Base-by-base conservation (phyloP, 1,284 basidiomycete genomes). In the Inonotus hispidus region DNA sequence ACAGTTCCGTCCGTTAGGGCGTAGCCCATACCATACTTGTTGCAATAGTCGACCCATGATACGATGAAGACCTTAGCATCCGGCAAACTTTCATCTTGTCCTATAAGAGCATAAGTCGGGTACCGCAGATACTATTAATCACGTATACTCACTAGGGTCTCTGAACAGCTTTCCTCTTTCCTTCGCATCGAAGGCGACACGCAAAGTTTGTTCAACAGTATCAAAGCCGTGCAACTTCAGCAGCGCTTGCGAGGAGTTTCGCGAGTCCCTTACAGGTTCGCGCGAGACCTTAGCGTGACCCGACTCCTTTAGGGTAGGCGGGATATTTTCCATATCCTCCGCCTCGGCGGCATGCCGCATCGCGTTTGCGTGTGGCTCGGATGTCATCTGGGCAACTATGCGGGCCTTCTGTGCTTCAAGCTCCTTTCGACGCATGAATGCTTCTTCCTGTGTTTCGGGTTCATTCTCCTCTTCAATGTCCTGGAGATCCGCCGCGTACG, bases 21-120 rank as follows among this genome's bases (percentile, higher is more conserved):
- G 72, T 98, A 98, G 1, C 95, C 97, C 86, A 98, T 95, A 10
- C 96, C 97, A 74, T 98, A 99, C 77, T 97, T 97, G 73, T 95
- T 93, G 72, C 92, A 95, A 72, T 98, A 98, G 74, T 99, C 96
- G 52, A 98, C 90, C 96, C 96, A 99, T 8, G 92, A 93, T 1
- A 92, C 92, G 66, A 99, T 93, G 74, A 98, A 99, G 14, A 96
- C 88, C 58, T 80, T 82, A 43, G 95, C 92, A 13, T 86, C 80
- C 0, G 82, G 81, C 3, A 88, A 74, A 41, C 74, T 69, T 3
- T 71, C 70, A 56, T 83, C 80, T 63, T 79, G 75, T 56, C 63
- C 47, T 58, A 29, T 13, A 50, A 56, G 43, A 25, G 19, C 6
- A 46, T 25, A 59, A 21, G 43, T 7, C 43, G 38, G 32, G 23